Evolutionary conservation across 148 eudicot genomes (phyloP).

Genomic region (Hydrangea macrophylla): DNA sequence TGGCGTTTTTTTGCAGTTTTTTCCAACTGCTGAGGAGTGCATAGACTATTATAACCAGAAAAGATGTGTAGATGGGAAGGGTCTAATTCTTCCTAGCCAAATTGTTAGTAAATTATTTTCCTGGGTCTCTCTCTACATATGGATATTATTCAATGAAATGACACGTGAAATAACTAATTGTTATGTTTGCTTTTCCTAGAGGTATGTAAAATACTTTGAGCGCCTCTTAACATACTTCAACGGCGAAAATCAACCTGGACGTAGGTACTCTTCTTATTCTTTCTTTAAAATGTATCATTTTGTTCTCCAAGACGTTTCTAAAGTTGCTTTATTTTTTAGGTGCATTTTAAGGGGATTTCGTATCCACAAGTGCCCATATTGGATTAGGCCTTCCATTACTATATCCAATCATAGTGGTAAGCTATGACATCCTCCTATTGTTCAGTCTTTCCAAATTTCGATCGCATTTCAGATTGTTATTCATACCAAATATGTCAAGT

Average conservation of each 20-base stretch:
- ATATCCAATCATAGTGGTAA: slow-evolving; percentile 80
- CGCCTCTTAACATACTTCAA: slow-evolving; percentile 48
- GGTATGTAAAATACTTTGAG: slow-evolving; percentile 93
- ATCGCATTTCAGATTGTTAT: neutral
- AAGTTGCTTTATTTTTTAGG: slow-evolving; percentile 48
- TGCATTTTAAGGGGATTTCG: slow-evolving; percentile 97
- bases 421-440: neutral
- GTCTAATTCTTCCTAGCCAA: slow-evolving; percentile 86
- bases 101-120: slow-evolving; percentile 58
- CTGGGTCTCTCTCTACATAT: neutral
- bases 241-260: slow-evolving; percentile 67
- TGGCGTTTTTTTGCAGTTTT: slow-evolving; percentile 56
- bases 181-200: slow-evolving; percentile 35
- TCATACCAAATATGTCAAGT: neutral
- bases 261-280: slow-evolving; percentile 55
- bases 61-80: slow-evolving; percentile 90
- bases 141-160: neutral
- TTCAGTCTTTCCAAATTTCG: neutral
- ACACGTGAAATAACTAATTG: neutral
- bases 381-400: slow-evolving; percentile 95
- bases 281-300: slow-evolving; percentile 14
- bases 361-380: slow-evolving; percentile 83
- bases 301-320: slow-evolving; percentile 17
- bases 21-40: slow-evolving; percentile 81
- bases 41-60: slow-evolving; percentile 86